Percentiles rank a stretch among this genome's conserved stretches.
Conservation (phyloP, 768 basidiomycete genomes). For the Lactifluus echinatus region DNA sequence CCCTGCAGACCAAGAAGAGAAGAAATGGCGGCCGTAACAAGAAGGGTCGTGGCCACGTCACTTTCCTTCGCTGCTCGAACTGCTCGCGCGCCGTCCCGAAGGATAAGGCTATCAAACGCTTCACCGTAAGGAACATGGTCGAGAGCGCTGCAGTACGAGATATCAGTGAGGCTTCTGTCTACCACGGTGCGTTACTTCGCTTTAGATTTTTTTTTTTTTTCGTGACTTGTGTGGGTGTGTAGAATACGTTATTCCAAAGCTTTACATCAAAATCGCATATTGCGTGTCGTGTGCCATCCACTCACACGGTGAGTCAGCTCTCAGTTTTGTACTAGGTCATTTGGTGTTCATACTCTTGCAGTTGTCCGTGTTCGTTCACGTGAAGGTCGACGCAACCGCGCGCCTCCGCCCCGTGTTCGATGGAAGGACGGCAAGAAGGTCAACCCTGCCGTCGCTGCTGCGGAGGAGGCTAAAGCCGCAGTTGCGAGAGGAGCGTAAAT, state of each 20-base stretch:
- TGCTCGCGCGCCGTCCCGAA: conserved; percentile 97
- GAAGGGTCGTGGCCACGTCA: conserved; percentile 95
- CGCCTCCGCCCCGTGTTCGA: conserved; percentile 89
- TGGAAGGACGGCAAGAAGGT: conserved; percentile 97
- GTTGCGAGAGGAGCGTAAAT: conserved; percentile 22
- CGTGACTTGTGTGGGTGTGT: conserved; percentile 10
- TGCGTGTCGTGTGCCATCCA: conserved; percentile 99
- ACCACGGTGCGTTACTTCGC: conserved; percentile 55
- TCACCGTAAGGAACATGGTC: conserved; percentile 99
- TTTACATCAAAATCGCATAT: conserved; percentile 98
- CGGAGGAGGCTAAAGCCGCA: conserved; percentile 74
- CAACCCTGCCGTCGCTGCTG: conserved; percentile 91
- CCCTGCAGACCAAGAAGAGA: conserved; percentile 90
- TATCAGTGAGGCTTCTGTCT: conserved; percentile 93
- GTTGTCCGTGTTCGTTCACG: conserved; percentile 97
- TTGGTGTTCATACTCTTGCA: conserved; percentile 25
- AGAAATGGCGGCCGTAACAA: conserved; percentile 99
- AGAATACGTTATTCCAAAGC: conserved; percentile 95
- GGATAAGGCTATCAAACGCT: conserved; percentile 99
- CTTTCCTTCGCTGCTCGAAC: conserved; percentile 95
- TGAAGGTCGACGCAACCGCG: conserved; percentile 93
- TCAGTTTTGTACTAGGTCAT: not conserved
- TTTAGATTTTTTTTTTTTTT: not conserved
- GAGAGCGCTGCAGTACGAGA: conserved; percentile 97
- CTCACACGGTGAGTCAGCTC: conserved; percentile 70